These are phyloP conservation scores for Akanthomyces dipterigenus DNA, from an alignment of 2,329 filamentous ascomycete genomes.

Conservation along the genomic window DNA sequence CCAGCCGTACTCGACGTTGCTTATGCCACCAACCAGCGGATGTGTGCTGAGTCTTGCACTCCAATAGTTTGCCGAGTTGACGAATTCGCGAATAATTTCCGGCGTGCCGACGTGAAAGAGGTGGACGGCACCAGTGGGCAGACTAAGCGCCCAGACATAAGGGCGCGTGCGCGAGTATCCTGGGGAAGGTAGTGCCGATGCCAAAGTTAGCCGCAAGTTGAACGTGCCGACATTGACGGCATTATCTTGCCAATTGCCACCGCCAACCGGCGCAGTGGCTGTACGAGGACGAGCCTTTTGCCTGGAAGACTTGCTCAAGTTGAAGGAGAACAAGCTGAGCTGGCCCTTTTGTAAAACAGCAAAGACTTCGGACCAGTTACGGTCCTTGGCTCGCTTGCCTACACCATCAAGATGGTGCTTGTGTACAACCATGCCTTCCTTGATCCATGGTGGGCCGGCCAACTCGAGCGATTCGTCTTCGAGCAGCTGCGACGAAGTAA, in stretches of 20 bases:
- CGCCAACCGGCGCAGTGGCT: conserved; percentile 55
- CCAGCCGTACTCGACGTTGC: conserved; percentile 98
- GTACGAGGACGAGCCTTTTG: conserved; percentile 55
- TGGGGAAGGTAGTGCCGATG: conserved; percentile 79
- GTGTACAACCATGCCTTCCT: conserved; percentile 92
- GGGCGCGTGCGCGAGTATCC: conserved; percentile 88
- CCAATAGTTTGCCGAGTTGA: conserved; percentile 95
- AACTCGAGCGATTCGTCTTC: conserved; percentile 92
- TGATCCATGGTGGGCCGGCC: conserved; percentile 93
- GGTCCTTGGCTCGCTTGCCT: conserved; percentile 87
- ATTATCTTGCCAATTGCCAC: conserved; percentile 97
- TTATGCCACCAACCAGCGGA: conserved; percentile 84
- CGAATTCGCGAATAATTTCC: conserved; percentile 92
- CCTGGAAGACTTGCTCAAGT: conserved; percentile 66
- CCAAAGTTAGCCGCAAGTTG: conserved; percentile 82
- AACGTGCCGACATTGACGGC: conserved; percentile 85
- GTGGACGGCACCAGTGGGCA: conserved; percentile 90
- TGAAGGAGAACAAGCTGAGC: conserved; percentile 91
- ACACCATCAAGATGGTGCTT: conserved; percentile 91
- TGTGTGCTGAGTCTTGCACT: conserved; percentile 90
- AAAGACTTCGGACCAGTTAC: conserved; percentile 93
- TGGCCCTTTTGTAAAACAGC: conserved; percentile 93
- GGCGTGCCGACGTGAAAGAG: conserved; percentile 96
- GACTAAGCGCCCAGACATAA: conserved; percentile 87
- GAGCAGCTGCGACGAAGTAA: conserved; percentile 58